Evolutionary conservation across 345 rosid species (phyloP).

Genomic region (Pugionium dolabratum): DNA sequence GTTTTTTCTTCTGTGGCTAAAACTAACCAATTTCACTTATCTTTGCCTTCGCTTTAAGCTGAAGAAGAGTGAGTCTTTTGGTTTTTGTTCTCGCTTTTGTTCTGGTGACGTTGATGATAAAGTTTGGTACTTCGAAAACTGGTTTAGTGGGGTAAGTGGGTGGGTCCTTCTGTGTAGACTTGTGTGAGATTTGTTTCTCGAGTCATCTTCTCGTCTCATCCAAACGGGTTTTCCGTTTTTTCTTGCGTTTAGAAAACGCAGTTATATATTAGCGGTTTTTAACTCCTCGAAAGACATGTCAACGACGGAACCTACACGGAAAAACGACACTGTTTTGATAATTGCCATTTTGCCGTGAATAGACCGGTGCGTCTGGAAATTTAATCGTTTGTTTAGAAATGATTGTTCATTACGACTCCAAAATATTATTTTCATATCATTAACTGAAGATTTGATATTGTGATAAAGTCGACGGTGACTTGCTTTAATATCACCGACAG

Average conservation of each 20-base stretch:
- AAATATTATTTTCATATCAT: no score
- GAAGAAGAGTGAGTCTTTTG: slow-evolving; percentile 5
- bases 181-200: background rate
- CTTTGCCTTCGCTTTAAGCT: slow-evolving; percentile 22
- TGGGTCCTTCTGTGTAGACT: slow-evolving; percentile 13
- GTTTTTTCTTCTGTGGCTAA: slow-evolving; percentile 2
- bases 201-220: background rate
- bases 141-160: background rate
- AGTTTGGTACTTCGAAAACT: background rate
- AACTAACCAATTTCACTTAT: slow-evolving; percentile 3
- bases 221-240: slow-evolving; percentile 7
- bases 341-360: background rate
- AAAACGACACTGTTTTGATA: slow-evolving; percentile 7
- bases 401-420: no score
- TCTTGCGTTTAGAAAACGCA: slow-evolving; percentile 27
- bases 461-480: slow-evolving; percentile 25
- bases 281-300: slow-evolving; percentile 11
- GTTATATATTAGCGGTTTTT: slow-evolving; percentile 1
- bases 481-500: slow-evolving; percentile 23
- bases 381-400: no score
- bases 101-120: slow-evolving; percentile 5
- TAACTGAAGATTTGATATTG: no score
- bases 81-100: background rate
- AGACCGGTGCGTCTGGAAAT: no score
- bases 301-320: slow-evolving; percentile 8